Percentiles rank a stretch among this genome's conserved stretches.
Conservation (phyloP, 768 basidiomycete genomes). For the Dentipellis fragilis region DNA sequence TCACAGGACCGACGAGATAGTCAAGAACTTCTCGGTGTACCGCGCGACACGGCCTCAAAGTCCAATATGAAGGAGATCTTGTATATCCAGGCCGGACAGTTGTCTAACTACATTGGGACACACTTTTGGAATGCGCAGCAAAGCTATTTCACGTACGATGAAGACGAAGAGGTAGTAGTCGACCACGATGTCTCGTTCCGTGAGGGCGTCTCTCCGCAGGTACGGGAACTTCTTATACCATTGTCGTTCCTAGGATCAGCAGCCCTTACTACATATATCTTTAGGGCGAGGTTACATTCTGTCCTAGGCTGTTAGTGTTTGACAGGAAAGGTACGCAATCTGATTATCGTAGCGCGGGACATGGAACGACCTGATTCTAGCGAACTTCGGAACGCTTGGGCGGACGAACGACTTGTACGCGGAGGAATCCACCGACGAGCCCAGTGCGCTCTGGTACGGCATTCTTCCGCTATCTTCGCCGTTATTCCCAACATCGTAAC, state of each 20-base stretch:
- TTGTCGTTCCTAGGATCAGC: neutral
- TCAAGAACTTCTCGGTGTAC: no score
- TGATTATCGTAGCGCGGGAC: no score
- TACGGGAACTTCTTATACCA: slow-evolving; percentile 20
- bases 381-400: slow-evolving; percentile 55
- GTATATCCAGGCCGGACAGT: slow-evolving; percentile 62
- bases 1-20: no score
- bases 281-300: slow-evolving; percentile 38
- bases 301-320: slow-evolving; percentile 56
- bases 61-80: slow-evolving; percentile 62
- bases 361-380: slow-evolving; percentile 23
- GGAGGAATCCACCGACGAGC: slow-evolving; percentile 18
- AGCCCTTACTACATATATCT: neutral
- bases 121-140: slow-evolving; percentile 84
- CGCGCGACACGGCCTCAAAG: no score
- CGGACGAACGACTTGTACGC: slow-evolving; percentile 30
- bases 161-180: slow-evolving; percentile 26
- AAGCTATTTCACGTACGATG: slow-evolving; percentile 42
- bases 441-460: neutral
- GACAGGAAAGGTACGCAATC: slow-evolving; percentile 49
- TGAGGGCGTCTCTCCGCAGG: slow-evolving; percentile 43
- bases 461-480: slow-evolving; percentile 2
- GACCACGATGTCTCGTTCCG: slow-evolving; percentile 56
- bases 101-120: slow-evolving; percentile 60
- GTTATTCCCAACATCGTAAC: neutral